phyloP scores from a whole-genome alignment of 2,329 filamentous ascomycete genomes.

The Ceratocystis cubensis region DNA sequence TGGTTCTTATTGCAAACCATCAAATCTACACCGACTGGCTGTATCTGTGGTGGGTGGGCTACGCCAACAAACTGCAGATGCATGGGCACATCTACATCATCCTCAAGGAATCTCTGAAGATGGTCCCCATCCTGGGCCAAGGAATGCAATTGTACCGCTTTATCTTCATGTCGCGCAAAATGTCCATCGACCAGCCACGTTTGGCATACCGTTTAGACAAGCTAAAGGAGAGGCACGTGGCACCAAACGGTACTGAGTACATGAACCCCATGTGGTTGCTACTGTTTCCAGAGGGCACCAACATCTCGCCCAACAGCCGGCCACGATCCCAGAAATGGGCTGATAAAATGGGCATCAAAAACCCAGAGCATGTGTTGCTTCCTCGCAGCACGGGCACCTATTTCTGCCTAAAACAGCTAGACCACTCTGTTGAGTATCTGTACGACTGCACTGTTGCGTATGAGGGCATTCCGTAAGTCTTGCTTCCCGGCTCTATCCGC shows the following conservation, averaged over 20 bases:
- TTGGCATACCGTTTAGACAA: slow-evolving; percentile 61
- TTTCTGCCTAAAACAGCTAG: slow-evolving; percentile 66
- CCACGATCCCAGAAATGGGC: slow-evolving; percentile 63
- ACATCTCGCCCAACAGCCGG: slow-evolving; percentile 58
- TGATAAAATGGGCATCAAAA: slow-evolving; percentile 57
- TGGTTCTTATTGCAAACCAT: slow-evolving; percentile 79
- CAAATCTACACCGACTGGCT: slow-evolving; percentile 89
- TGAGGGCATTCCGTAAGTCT: slow-evolving; percentile 75
- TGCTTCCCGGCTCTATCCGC: background rate
- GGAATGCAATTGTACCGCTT: slow-evolving; percentile 81
- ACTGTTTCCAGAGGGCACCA: slow-evolving; percentile 80
- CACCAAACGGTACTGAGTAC: slow-evolving; percentile 42
- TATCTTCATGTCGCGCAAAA: slow-evolving; percentile 84
- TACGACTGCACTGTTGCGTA: slow-evolving; percentile 95
- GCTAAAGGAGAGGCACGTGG: slow-evolving; percentile 46
- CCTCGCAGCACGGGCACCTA: slow-evolving; percentile 70
- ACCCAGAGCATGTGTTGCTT: slow-evolving; percentile 61
- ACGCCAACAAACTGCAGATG: slow-evolving; percentile 60
- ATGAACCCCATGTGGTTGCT: slow-evolving; percentile 80
- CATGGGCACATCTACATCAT: slow-evolving; percentile 85
- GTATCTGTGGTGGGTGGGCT: slow-evolving; percentile 90
- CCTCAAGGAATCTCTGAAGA: slow-evolving; percentile 73
- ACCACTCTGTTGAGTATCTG: slow-evolving; percentile 63
- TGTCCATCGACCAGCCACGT: slow-evolving; percentile 65
- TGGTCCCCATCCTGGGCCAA: slow-evolving; percentile 64